Evolutionary conservation across 208 protist genomes (phyloP), one percentile per base, ranked within the genome.

Genomic region (Pavlovales sp.): DNA sequence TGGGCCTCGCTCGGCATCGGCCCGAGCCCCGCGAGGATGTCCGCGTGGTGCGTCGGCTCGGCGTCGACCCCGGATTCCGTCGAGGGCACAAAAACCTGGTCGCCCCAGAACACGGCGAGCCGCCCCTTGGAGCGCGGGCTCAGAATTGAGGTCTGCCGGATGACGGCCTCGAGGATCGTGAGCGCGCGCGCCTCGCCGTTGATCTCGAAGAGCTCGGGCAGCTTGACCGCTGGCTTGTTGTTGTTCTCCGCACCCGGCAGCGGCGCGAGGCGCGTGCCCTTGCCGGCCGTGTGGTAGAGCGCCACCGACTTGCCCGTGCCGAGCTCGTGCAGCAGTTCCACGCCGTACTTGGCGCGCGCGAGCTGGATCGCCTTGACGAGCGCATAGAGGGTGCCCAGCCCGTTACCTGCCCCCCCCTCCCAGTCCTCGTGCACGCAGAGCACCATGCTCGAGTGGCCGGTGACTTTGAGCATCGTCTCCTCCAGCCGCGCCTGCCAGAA

Each of bases 201-300:
- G 7, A 92, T 41, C 0, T 41, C 30, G 28, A 92, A 34, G 32
- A 90, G 66, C 34, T 75, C 22, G 0, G 89, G 86, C 30, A 92
- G 89, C 89, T 92, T 92, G 34, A 91, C 91, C 75, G 85, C 91
- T 0, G 91, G 91, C 86, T 92, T 92, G 91, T 92, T 92, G 89
- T 92, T 92, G 90, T 91, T 92, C 89, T 92, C 91, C 40, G 84
- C 88, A 32, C 89, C 91, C 36, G 91, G 91, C 44, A 92, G 80
- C 46, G 91, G 91, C 37, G 91, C 91, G 30, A 92, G 82, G 44
- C 91, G 88, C 81, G 91, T 92, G 40, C 91, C 91, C 80, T 92
- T 92, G 38, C 91, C 91, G 0, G 91, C 91, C 22, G 91, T 92
- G 89, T 92, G 91, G 80, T 88, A 92, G 37, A 92, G 44, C n/a